Evolutionary conservation across 2,329 filamentous ascomycete genomes (phyloP).

Genomic region (Myriosclerotinia curreyana): DNA sequence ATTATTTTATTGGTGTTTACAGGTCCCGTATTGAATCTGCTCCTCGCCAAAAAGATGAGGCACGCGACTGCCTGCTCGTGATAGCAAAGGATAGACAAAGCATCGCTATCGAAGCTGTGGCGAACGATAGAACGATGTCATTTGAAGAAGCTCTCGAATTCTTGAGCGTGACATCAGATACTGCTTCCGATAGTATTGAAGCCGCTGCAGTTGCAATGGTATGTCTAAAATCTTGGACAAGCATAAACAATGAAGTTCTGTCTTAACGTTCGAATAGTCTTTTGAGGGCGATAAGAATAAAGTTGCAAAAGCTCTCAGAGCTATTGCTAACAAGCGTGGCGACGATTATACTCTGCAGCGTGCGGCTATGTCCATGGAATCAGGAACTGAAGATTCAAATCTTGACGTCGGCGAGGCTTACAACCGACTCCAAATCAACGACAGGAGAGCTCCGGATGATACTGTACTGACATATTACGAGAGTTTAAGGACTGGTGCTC

Average conservation of each 20-base stretch:
- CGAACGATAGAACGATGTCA: conserved; percentile 55
- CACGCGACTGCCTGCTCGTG: conserved; percentile 54
- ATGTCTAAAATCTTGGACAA: conserved; percentile 22
- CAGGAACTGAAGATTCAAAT: conserved; percentile 29
- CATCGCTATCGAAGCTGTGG: conserved; percentile 54
- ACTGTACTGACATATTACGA: conserved; percentile 38
- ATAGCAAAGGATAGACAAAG: conserved; percentile 59
- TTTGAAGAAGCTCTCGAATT: conserved; percentile 62
- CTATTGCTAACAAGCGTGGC: conserved; percentile 35
- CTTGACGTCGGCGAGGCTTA: conserved; percentile 38
- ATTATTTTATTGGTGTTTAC: conserved; percentile 60
- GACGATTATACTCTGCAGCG: conserved; percentile 33
- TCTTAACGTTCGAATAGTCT: conserved; percentile 29
- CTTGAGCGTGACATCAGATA: conserved; percentile 46
- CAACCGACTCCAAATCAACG: conserved; percentile 36
- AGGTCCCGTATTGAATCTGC: conserved; percentile 56
- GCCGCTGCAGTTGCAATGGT: conserved; percentile 38
- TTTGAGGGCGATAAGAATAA: conserved; percentile 36
- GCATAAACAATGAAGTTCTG: not conserved
- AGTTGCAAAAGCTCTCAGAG: conserved; percentile 36
- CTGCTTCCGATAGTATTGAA: conserved; percentile 37
- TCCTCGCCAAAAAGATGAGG: conserved; percentile 52
- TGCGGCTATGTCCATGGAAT: conserved; percentile 35
- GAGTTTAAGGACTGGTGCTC: conserved; percentile 33
- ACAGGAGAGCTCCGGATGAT: conserved; percentile 35